A percentile compares a stretch with the other conserved stretches of the same genome.
Evolutionary conservation across 768 basidiomycete genomes (phyloP).

Genomic region (Termitomyces sp.): DNA sequence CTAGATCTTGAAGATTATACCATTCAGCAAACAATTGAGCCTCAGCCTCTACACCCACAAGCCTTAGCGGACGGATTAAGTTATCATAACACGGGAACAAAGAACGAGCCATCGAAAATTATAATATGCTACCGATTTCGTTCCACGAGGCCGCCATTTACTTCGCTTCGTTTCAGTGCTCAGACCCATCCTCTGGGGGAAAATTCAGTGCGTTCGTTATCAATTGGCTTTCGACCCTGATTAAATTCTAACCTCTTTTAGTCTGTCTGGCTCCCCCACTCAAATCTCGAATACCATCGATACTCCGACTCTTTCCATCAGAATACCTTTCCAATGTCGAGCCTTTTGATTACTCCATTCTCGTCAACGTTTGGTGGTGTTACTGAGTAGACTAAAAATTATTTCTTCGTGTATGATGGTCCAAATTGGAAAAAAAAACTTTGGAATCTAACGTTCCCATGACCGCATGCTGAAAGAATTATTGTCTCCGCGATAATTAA

Average conservation of each 20-base stretch:
- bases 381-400: background rate
- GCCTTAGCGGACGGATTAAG: background rate
- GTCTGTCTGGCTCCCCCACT: too few relatives aligned
- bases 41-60: constrained; percentile 8
- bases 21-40: constrained; percentile 45
- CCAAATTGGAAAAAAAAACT: background rate
- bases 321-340: background rate
- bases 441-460: too few relatives aligned
- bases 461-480: background rate
- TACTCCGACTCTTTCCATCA: background rate
- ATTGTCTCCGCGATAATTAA: background rate
- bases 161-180: background rate
- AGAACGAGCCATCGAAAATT: background rate
- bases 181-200: background rate
- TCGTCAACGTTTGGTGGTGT: background rate
- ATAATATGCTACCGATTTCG: constrained; percentile 5
- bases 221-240: background rate
- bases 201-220: background rate
- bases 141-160: background rate
- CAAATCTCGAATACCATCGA: too few relatives aligned
- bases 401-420: too few relatives aligned
- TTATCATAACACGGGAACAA: background rate
- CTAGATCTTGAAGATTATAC: constrained; percentile 51
- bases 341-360: background rate
- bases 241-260: background rate